Base-by-base conservation (phyloP, 2,329 filamentous ascomycete genomes). In the Pezizomycotina sp. region DNA sequence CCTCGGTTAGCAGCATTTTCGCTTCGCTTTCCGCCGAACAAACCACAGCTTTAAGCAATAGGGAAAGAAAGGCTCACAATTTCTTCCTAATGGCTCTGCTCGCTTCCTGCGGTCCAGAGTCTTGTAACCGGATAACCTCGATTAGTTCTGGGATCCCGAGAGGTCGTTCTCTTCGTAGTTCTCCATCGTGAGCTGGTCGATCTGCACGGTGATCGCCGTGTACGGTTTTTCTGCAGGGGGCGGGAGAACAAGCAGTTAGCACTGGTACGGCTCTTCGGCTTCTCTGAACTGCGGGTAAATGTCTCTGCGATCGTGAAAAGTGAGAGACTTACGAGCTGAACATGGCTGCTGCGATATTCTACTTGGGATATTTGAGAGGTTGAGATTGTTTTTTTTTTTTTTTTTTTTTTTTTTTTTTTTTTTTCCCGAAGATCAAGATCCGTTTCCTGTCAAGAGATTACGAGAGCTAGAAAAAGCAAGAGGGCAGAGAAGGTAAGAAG, bases 221-320 rank as follows among this genome's bases (percentile, higher is more conserved):
- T 83, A 95, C 3, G 86, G 84, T 58, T 89, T 89, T 62, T 84
- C n/a, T n/a, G n/a, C n/a, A n/a, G n/a, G n/a, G n/a, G n/a, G n/a
- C n/a, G n/a, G n/a, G n/a, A n/a, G n/a, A n/a, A n/a, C 62, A 60
- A 63, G 50, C 5, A 21, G 9, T 13, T 12, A 37, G n/a, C n/a
- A n/a, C n/a, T n/a, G n/a, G n/a, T n/a, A n/a, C n/a, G n/a, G n/a
- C n/a, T n/a, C n/a, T n/a, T n/a, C n/a, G n/a, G n/a, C n/a, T n/a
- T n/a, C n/a, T n/a, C n/a, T n/a, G n/a, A n/a, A n/a, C n/a, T n/a
- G n/a, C n/a, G n/a, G n/a, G n/a, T n/a, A n/a, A n/a, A n/a, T n/a
- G n/a, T n/a, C n/a, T n/a, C n/a, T n/a, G n/a, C n/a, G n/a, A n/a
- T n/a, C n/a, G n/a, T n/a, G n/a, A n/a, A n/a, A n/a, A n/a, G n/a